These are phyloP conservation scores for Tillandsia fasciculata DNA, from an alignment of 176 grass and related monocot species.

Conservation along the genomic window DNA sequence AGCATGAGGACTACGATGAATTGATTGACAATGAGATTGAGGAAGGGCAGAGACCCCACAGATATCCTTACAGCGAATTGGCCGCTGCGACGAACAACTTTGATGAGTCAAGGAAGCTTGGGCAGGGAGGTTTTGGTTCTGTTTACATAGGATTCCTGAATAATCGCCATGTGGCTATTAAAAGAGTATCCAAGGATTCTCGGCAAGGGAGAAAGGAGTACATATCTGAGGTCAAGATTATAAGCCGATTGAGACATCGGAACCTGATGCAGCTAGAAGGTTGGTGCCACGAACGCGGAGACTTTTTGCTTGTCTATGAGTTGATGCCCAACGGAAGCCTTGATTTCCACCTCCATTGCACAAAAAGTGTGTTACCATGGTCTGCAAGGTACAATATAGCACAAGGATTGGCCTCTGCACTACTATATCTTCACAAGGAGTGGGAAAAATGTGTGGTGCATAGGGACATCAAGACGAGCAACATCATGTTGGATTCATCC, in stretches of 20 bases:
- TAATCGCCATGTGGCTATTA: constrained; percentile 58
- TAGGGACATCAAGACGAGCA: constrained; percentile 34
- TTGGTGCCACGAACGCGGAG: constrained; percentile 76
- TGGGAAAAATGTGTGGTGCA: constrained; percentile 51
- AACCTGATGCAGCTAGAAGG: constrained; percentile 70
- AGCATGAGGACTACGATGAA: constrained; percentile 45
- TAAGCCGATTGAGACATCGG: constrained; percentile 65
- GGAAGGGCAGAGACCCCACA: constrained; percentile 38
- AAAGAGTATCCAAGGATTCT: constrained; percentile 58
- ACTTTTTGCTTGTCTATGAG: constrained; percentile 77
- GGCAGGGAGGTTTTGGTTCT: constrained; percentile 66
- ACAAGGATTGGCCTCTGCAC: constrained; percentile 53
- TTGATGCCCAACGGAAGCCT: constrained; percentile 82
- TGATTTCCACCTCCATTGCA: constrained; percentile 55
- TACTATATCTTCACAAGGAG: constrained; percentile 80
- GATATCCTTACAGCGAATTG: constrained; percentile 45
- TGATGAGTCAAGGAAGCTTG: constrained; percentile 56
- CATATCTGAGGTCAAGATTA: constrained; percentile 66
- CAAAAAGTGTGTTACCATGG: constrained; percentile 36
- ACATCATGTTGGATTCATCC: constrained; percentile 71
- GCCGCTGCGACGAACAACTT: constrained; percentile 56
- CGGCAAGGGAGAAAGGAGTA: constrained; percentile 65
- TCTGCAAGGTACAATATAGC: constrained; percentile 33
- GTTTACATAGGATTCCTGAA: constrained; percentile 60
- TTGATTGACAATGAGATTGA: constrained; percentile 42